Conservation (phyloP, 2,329 filamentous ascomycete species). For the Zymoseptoria ardabiliae region DNA sequence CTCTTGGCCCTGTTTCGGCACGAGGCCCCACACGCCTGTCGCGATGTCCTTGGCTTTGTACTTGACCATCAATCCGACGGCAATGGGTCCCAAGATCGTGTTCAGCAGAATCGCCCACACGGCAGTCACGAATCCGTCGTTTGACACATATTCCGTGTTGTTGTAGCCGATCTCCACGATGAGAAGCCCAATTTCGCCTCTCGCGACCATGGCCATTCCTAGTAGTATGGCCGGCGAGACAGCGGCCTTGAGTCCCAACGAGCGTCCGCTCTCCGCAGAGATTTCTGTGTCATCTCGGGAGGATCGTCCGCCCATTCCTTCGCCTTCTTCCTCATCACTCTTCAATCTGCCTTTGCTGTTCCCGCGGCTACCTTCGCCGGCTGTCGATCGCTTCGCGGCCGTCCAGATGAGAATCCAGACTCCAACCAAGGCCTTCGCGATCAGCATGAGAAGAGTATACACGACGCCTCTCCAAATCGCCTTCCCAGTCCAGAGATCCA, state of each 20-base stretch:
- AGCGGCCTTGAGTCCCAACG: background rate
- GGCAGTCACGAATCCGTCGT: slow-evolving; percentile 21
- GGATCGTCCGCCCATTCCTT: background rate
- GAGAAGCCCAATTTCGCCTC: slow-evolving; percentile 26
- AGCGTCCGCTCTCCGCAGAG: background rate
- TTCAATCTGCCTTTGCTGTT: background rate
- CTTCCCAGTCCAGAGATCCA: slow-evolving; percentile 25
- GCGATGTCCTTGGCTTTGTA: slow-evolving; percentile 17
- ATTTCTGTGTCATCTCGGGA: background rate
- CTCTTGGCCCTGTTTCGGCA: slow-evolving; percentile 2
- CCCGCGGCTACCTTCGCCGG: background rate
- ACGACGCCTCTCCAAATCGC: slow-evolving; percentile 26
- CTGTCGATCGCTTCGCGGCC: background rate
- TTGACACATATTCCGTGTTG: slow-evolving; percentile 22
- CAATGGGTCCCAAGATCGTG: slow-evolving; percentile 48
- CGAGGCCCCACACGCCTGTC: slow-evolving; percentile 17
- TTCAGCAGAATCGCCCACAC: slow-evolving; percentile 49
- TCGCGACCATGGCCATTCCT: slow-evolving; percentile 25
- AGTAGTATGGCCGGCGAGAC: slow-evolving; percentile 14
- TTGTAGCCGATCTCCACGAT: slow-evolving; percentile 27
- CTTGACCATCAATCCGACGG: slow-evolving; percentile 44
- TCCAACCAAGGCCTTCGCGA: slow-evolving; percentile 16
- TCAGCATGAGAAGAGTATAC: slow-evolving; percentile 25
- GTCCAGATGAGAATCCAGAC: slow-evolving; percentile 14
- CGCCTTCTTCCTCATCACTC: background rate